phyloP scores from a whole-genome alignment of 2,329 filamentous ascomycete species.

The Lachnum nothofagi region DNA sequence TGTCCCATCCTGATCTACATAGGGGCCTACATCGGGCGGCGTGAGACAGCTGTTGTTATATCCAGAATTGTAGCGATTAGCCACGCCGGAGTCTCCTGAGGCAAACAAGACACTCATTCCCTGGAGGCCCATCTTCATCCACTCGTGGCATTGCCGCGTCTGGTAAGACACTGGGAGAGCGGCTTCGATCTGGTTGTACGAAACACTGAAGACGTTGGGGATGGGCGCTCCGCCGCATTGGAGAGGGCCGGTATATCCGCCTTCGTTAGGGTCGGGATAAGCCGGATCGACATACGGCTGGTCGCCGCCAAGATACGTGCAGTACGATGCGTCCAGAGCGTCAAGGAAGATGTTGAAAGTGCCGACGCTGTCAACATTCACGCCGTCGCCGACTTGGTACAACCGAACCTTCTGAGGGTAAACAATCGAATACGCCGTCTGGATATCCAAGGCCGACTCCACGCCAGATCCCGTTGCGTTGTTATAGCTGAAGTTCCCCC shows the following conservation, averaged over 20 bases:
- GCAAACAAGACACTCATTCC: slow-evolving; percentile 58
- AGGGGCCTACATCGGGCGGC: slow-evolving; percentile 10
- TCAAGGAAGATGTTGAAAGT: slow-evolving; percentile 26
- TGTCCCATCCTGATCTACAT: slow-evolving; percentile 16
- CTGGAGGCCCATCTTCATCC: slow-evolving; percentile 57
- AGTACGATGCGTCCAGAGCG: slow-evolving; percentile 40
- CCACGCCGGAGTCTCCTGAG: slow-evolving; percentile 48
- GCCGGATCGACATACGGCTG: slow-evolving; percentile 37
- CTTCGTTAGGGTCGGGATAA: slow-evolving; percentile 36
- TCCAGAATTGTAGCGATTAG: slow-evolving; percentile 13
- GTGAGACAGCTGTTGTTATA: slow-evolving; percentile 15
- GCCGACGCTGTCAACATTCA: slow-evolving; percentile 12
- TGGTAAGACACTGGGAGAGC: slow-evolving; percentile 56
- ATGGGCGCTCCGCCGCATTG: slow-evolving; percentile 38
- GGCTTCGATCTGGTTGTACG: slow-evolving; percentile 32
- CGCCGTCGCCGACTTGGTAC: slow-evolving; percentile 39
- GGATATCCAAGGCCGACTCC: slow-evolving; percentile 32
- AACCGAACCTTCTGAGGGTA: slow-evolving; percentile 44
- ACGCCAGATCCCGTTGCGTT: slow-evolving; percentile 34
- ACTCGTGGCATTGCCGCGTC: slow-evolving; percentile 53
- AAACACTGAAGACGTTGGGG: slow-evolving; percentile 35
- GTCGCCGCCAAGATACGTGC: slow-evolving; percentile 39
- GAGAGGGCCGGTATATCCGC: slow-evolving; percentile 34
- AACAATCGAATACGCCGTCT: slow-evolving; percentile 41
- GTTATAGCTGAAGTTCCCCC: slow-evolving; percentile 27